phyloP scores from a whole-genome alignment of 768 basidiomycete genomes.

The Macrolepiota albuminosa region DNA sequence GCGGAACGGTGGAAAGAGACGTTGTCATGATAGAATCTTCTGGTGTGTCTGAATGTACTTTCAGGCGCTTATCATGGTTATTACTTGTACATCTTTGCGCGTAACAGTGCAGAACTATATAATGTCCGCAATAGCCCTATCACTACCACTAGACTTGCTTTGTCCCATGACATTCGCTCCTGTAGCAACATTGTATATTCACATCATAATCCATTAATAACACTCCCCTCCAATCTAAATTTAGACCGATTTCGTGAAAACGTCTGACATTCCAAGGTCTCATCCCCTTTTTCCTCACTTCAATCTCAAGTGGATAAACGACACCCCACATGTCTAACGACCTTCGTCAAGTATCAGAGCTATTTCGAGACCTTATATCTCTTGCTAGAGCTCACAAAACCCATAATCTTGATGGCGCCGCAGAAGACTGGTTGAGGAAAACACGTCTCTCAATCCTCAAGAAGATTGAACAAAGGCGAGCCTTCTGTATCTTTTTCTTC shows the following conservation, averaged over 20 bases:
- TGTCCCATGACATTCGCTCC: slow-evolving; percentile 8
- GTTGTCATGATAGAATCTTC: slow-evolving; percentile 7
- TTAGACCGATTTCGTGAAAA: too few relatives aligned
- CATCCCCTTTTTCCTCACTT: too few relatives aligned
- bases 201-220: slow-evolving; percentile 13
- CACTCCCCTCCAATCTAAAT: too few relatives aligned
- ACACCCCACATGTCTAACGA: not conserved
- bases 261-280: not conserved
- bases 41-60: slow-evolving; percentile 5
- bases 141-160: slow-evolving; percentile 15
- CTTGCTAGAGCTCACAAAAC: not conserved
- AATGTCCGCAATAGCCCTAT: slow-evolving; percentile 3
- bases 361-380: not conserved
- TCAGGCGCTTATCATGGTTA: not conserved
- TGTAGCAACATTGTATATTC: slow-evolving; percentile 16
- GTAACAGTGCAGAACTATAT: not conserved
- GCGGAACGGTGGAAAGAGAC: slow-evolving; percentile 68
- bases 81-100: not conserved
- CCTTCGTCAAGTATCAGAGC: not conserved
- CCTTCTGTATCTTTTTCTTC: not conserved
- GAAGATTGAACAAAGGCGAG: not conserved
- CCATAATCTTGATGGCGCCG: too few relatives aligned
- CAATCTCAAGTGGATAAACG: not conserved
- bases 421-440: not conserved
- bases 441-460: not conserved